Percentiles rank a stretch among this genome's conserved stretches.
Evolutionary conservation across 1,284 basidiomycete species (phyloP).

Genomic region (Rhodotorula sp.): DNA sequence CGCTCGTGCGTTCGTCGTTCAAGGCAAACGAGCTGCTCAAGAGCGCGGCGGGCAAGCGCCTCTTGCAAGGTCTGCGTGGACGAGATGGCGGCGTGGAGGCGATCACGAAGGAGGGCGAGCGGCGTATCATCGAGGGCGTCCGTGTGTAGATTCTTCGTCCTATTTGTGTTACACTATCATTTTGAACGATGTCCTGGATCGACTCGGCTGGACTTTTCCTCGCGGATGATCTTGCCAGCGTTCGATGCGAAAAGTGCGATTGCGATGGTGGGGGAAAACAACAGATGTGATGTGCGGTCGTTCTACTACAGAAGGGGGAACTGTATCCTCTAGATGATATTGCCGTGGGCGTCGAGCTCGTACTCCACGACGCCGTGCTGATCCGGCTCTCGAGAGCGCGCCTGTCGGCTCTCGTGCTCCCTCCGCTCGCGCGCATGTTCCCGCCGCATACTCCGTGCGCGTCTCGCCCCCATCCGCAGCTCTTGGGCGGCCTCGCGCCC

Average conservation of each 20-base stretch:
- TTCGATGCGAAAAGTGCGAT: background rate
- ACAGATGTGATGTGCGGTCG: background rate
- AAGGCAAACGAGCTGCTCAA: slow-evolving; percentile 63
- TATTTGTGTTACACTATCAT: background rate
- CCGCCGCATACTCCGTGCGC: slow-evolving; percentile 3
- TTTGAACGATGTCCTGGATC: no score
- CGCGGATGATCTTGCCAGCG: background rate
- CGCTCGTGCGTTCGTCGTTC: slow-evolving; percentile 92
- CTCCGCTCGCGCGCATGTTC: background rate
- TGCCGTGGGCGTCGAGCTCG: slow-evolving; percentile 5
- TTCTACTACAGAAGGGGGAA: background rate
- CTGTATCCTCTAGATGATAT: background rate
- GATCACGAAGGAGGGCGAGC: slow-evolving; percentile 29
- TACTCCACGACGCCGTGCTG: slow-evolving; percentile 4
- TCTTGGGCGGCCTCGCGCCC: slow-evolving; percentile 21
- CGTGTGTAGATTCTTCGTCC: background rate
- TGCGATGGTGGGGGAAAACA: background rate
- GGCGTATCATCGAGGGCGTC: slow-evolving; percentile 30
- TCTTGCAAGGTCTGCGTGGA: slow-evolving; percentile 44
- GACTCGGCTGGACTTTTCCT: no score
- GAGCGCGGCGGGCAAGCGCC: slow-evolving; percentile 36
- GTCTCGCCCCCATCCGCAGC: slow-evolving; percentile 15
- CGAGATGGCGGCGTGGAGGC: slow-evolving; percentile 21
- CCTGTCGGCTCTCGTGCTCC: background rate
- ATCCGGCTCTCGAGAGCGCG: background rate